Evolutionary conservation across 169 alveolate genomes (phyloP).

Genomic region (Neospora caninum): DNA sequence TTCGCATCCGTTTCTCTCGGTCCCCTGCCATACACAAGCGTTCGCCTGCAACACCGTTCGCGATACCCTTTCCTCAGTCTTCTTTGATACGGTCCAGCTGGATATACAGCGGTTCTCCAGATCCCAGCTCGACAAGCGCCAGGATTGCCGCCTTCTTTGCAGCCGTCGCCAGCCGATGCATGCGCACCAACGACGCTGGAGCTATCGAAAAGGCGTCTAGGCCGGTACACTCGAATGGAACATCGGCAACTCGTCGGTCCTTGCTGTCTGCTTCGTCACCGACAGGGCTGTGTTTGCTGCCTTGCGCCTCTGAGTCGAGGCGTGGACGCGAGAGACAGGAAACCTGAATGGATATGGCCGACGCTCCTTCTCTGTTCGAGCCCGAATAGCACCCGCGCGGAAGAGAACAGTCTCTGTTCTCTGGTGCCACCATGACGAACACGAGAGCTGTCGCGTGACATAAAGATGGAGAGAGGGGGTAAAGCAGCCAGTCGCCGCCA

Average conservation of each 20-base stretch:
- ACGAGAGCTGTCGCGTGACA: conserved; percentile 42
- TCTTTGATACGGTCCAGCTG: neutral
- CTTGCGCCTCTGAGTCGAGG: neutral
- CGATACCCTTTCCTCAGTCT: neutral
- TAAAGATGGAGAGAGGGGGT: neutral
- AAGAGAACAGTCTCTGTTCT: neutral
- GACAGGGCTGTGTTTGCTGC: neutral
- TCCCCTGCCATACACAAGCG: no score
- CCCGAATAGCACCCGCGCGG: no score
- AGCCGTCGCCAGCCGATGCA: conserved; percentile 12
- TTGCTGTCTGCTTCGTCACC: neutral
- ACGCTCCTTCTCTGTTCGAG: no score
- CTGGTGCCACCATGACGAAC: neutral
- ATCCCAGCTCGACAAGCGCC: neutral
- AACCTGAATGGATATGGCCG: no score
- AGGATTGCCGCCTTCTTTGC: neutral
- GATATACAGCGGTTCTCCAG: neutral
- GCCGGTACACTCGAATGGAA: neutral
- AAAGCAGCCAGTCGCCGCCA: conserved; percentile 45
- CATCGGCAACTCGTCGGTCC: no score
- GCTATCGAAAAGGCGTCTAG: neutral
- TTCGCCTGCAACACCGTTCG: no score
- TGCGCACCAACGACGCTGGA: conserved; percentile 7
- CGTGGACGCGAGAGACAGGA: neutral
- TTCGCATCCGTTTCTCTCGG: no score